These are phyloP conservation scores for Erodium moschatum DNA, from an alignment of 441 rosid genomes.

Conservation along the genomic window DNA sequence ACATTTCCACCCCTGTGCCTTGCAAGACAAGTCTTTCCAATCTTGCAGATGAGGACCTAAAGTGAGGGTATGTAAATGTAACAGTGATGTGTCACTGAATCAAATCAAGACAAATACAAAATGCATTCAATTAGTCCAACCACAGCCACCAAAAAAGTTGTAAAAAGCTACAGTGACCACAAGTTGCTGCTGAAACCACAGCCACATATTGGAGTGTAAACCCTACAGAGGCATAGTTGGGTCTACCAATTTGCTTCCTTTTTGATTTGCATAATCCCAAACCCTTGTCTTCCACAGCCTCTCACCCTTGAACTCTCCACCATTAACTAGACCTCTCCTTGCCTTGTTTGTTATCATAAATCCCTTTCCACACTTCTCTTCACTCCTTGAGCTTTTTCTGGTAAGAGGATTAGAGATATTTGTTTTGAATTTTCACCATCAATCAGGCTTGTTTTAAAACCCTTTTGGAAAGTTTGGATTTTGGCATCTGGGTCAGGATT, in stretches of 20 bases:
- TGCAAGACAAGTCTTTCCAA: too few relatives aligned
- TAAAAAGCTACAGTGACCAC: not conserved
- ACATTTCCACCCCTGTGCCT: too few relatives aligned
- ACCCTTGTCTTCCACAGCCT: slow-evolving; percentile 34
- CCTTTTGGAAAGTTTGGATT: not conserved
- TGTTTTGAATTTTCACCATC: not conserved
- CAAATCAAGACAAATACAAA: too few relatives aligned
- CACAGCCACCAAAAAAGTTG: too few relatives aligned
- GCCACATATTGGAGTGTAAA: slow-evolving; percentile 26
- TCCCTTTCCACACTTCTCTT: slow-evolving; percentile 23
- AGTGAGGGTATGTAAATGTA: too few relatives aligned
- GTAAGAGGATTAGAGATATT: slow-evolving; percentile 3
- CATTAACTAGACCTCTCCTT: not conserved
- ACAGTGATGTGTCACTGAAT: too few relatives aligned
- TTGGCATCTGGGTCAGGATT: not conserved
- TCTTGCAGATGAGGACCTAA: too few relatives aligned
- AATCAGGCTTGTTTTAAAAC: not conserved
- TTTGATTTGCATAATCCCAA: slow-evolving; percentile 28
- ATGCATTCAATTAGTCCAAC: too few relatives aligned
- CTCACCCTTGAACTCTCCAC: not conserved
- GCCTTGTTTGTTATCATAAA: not conserved
- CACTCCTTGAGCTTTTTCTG: not conserved
- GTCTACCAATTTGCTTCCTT: slow-evolving; percentile 19
- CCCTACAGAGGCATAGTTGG: slow-evolving; percentile 37
- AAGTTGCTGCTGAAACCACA: not conserved